Evolutionary conservation across 2,329 filamentous ascomycete genomes (phyloP).

Genomic region (Lizonia empirigonia): DNA sequence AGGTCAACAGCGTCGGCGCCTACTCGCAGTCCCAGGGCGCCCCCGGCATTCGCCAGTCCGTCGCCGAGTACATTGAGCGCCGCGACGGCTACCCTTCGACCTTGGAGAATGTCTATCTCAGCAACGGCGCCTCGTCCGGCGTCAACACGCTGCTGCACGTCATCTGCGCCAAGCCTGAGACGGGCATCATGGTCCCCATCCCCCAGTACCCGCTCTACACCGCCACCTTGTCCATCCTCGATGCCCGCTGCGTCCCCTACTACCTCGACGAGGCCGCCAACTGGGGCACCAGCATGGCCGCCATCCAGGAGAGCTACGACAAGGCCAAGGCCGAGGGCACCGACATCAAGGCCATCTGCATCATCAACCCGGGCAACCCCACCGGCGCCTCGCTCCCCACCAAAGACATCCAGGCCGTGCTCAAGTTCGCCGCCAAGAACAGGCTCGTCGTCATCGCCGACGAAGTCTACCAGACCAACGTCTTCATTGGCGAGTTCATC

Average conservation of each 20-base stretch:
- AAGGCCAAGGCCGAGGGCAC: constrained; percentile 77
- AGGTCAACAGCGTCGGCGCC: constrained; percentile 89
- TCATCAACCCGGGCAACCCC: constrained; percentile 98
- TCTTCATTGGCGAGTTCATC: constrained; percentile 92
- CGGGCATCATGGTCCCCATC: constrained; percentile 90
- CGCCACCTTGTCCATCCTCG: constrained; percentile 82
- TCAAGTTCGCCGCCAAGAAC: constrained; percentile 84
- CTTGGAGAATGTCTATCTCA: constrained; percentile 84
- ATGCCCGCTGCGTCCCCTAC: constrained; percentile 90
- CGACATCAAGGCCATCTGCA: constrained; percentile 89
- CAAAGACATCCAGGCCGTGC: constrained; percentile 79
- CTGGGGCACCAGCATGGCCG: constrained; percentile 87
- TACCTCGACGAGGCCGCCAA: constrained; percentile 83
- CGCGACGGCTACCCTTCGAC: constrained; percentile 88
- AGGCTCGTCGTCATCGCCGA: constrained; percentile 90
- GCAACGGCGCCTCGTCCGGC: constrained; percentile 87
- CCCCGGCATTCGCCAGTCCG: constrained; percentile 82
- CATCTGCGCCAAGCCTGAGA: constrained; percentile 77
- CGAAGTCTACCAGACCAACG: constrained; percentile 99
- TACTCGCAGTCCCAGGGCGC: constrained; percentile 95
- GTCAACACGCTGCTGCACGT: constrained; percentile 92
- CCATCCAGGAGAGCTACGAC: constrained; percentile 74
- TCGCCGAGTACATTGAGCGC: constrained; percentile 90
- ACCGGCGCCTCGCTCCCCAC: constrained; percentile 85
- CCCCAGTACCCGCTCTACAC: constrained; percentile 99